Evolutionary conservation across 2,329 filamentous ascomycete species (phyloP), one percentile per base, ranked within the genome.

Genomic region (Aspergillus pseudoterreus): DNA sequence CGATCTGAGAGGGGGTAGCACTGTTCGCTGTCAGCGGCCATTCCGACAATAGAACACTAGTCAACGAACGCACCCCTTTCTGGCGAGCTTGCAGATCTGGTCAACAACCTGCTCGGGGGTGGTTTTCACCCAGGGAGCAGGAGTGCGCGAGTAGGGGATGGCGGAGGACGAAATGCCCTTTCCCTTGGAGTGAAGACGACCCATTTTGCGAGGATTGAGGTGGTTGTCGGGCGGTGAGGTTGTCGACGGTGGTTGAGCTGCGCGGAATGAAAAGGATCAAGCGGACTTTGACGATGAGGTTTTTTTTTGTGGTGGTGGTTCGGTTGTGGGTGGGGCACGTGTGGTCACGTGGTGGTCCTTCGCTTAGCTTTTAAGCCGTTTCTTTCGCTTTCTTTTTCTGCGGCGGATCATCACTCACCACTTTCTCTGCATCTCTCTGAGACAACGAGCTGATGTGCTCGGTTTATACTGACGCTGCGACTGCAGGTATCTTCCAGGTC

Each of bases 171-270:
- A 91, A 81, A 99, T 99, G 79, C 94, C 95, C 90, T 97, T 97
- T 82, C 94, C 92, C 73, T 96, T 96, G 85, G 84, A 89, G 87
- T 99, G 95, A 87, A 97, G 87, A 84, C 92, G 87, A 87, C 92
- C 65, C 65, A 68, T 68, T 66, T 57, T 67, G 56, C 14, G 8
- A n/a, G 3, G 12, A 56, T 47, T 64, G 59, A 55, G 59, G 56
- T 62, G 60, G 60, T 62, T 60, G 58, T 43, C 49, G 56, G 53
- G 48, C 46, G 52, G 61, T 56, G 56, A 55, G 55, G 60, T 68
- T 66, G 66, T 64, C 65, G 66, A 65, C 62, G 60, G 61, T 51
- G 30, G 51, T 43, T 27, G 43, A 45, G 49, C 22, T 50, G 45
- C 48, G 30, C 39, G 17, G 41, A 38, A 35, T 36, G 30, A 47